phyloP scores from a whole-genome alignment of 2,329 filamentous ascomycete species.

The Graphilbum sp. region DNA sequence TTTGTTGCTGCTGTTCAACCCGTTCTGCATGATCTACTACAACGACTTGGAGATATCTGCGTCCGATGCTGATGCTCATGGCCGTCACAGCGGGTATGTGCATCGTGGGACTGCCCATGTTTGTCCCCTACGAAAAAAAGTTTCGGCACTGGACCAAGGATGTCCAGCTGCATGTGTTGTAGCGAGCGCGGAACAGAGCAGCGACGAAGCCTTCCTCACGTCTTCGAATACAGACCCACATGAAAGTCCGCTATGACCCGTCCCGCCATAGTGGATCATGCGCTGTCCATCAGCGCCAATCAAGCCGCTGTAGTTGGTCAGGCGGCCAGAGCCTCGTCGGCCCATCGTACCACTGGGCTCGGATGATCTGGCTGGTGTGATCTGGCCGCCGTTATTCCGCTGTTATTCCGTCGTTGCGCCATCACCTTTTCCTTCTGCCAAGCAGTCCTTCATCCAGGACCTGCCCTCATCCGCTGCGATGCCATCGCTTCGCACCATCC shows the following conservation, averaged over 20 bases:
- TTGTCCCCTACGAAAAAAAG: conserved; percentile 14
- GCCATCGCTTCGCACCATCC: no score
- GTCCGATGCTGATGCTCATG: conserved; percentile 14
- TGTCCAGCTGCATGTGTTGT: conserved; percentile 14
- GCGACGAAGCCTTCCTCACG: no score
- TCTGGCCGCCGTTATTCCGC: no score
- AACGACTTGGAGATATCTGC: conserved; percentile 16
- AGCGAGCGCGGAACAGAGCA: no score
- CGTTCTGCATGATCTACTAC: conserved; percentile 17
- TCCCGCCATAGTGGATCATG: not conserved
- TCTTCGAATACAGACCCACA: no score
- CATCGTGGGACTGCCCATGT: conserved; percentile 13
- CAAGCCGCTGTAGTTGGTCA: not conserved
- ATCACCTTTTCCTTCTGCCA: no score
- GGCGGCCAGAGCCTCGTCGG: not conserved
- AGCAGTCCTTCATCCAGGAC: no score
- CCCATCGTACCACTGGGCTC: no score
- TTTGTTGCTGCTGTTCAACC: not conserved
- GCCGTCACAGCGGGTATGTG: conserved; percentile 13
- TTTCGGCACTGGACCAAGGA: conserved; percentile 16
- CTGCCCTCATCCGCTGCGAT: conserved; percentile 2
- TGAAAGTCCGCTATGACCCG: no score
- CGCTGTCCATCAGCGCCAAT: not conserved
- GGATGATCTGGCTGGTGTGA: no score
- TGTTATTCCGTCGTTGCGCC: no score